Evolutionary conservation across 129 eudicot genomes (phyloP).

Genomic region (Centrapalus pauciflorus): DNA sequence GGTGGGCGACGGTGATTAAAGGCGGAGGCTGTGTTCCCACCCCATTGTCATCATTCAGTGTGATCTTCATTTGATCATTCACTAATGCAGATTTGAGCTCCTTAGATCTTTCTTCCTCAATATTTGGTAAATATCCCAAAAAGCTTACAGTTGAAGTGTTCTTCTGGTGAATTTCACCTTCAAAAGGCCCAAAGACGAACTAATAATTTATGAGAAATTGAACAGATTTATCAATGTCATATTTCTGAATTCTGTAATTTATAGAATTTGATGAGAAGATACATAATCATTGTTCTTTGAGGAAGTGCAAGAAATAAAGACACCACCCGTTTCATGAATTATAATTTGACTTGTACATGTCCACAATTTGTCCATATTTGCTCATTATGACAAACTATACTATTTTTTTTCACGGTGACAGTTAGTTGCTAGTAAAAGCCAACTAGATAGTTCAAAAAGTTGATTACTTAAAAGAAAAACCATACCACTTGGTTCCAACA

Average conservation of each 20-base stretch:
- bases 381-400: neutral
- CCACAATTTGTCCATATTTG: neutral
- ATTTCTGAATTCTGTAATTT: slow-evolving; percentile 1
- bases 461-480: neutral
- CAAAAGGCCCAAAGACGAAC: slow-evolving; percentile 29
- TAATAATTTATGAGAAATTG: slow-evolving; percentile 16
- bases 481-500: too few relatives aligned
- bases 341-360: neutral
- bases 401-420: neutral
- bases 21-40: slow-evolving; percentile 13
- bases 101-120: slow-evolving; percentile 18
- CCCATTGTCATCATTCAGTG: slow-evolving; percentile 3
- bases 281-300: too few relatives aligned
- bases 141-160: slow-evolving; percentile 13
- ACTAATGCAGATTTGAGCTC: slow-evolving; percentile 14
- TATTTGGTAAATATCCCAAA: slow-evolving; percentile 26
- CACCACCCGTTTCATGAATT: too few relatives aligned
- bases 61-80: slow-evolving; percentile 17
- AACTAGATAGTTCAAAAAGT: neutral
- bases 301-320: too few relatives aligned
- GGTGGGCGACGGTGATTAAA: neutral
- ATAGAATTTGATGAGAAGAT: neutral
- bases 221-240: neutral
- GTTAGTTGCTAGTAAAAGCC: neutral
- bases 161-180: slow-evolving; percentile 64